These are phyloP conservation scores for Aspergillus ruber DNA, from an alignment of 2,329 filamentous ascomycete genomes.

Conservation along the genomic window DNA sequence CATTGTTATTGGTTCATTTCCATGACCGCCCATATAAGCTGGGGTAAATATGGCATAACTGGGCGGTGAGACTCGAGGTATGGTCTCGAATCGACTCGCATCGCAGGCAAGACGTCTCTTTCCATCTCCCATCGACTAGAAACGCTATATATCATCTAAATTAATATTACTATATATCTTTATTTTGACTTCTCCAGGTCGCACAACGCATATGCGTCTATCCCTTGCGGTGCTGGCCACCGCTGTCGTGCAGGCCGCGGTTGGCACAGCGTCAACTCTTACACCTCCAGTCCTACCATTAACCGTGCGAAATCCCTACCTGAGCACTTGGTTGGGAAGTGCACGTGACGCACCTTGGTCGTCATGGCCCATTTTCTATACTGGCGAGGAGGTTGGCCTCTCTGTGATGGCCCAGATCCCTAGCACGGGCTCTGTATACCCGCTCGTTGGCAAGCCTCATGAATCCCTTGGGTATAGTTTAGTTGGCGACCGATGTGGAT, in stretches of 20 bases:
- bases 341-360: constrained; percentile 71
- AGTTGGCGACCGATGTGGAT: background rate
- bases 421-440: constrained; percentile 54
- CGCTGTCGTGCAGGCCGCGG: constrained; percentile 35
- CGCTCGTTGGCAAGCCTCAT: constrained; percentile 59
- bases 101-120: no score
- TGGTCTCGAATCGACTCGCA: no score
- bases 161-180: background rate
- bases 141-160: background rate
- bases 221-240: constrained; percentile 25
- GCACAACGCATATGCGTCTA: constrained; percentile 24
- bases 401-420: constrained; percentile 58
- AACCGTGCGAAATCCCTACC: constrained; percentile 69
- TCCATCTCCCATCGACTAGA: no score
- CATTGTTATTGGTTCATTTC: no score
- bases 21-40: no score
- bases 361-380: constrained; percentile 82
- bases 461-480: constrained; percentile 40
- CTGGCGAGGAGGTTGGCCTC: constrained; percentile 61
- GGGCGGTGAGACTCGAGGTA: no score
- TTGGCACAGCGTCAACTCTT: constrained; percentile 46
- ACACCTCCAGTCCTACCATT: constrained; percentile 63
- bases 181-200: background rate
- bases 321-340: constrained; percentile 68
- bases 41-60: no score